phyloP scores from a whole-genome alignment of 2,329 filamentous ascomycete genomes.

The Fusarium sp. region DNA sequence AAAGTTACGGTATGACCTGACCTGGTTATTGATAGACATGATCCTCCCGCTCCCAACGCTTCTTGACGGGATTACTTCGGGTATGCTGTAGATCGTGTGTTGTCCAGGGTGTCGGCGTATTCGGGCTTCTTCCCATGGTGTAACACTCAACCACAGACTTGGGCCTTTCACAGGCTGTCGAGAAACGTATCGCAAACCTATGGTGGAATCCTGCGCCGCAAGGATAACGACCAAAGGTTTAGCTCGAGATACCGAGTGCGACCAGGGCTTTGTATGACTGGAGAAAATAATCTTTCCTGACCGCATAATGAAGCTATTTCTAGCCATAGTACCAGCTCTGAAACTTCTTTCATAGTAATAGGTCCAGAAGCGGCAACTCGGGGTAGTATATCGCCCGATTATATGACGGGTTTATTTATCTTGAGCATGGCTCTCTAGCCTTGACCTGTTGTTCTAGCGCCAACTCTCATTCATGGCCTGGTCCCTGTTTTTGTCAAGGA shows the following conservation, averaged over 20 bases:
- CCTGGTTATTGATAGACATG: constrained; percentile 22
- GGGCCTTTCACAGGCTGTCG: constrained; percentile 23
- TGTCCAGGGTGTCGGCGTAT: constrained; percentile 4
- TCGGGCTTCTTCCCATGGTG: constrained; percentile 21
- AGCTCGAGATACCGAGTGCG: background rate
- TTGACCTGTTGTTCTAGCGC: constrained; percentile 3
- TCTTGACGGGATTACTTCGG: constrained; percentile 19
- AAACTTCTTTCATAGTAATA: background rate
- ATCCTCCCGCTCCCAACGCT: constrained; percentile 10
- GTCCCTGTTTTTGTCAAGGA: background rate
- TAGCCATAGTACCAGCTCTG: background rate
- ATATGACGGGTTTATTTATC: constrained; percentile 14
- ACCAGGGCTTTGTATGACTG: background rate
- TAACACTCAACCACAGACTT: constrained; percentile 25
- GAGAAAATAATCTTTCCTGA: background rate
- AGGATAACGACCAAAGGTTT: constrained; percentile 2
- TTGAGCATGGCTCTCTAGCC: constrained; percentile 5
- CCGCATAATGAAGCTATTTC: constrained; percentile 10
- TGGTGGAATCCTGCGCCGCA: constrained; percentile 12
- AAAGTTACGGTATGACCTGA: background rate
- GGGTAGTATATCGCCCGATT: constrained; percentile 12
- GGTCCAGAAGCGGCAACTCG: background rate
- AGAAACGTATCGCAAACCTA: constrained; percentile 14
- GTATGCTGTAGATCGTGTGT: constrained; percentile 26
- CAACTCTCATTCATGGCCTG: background rate